A percentile compares a stretch with the other conserved stretches of the same genome.
phyloP scores from a whole-genome alignment of 2,329 filamentous ascomycete species.

The Teratosphaeria epicoccoides region DNA sequence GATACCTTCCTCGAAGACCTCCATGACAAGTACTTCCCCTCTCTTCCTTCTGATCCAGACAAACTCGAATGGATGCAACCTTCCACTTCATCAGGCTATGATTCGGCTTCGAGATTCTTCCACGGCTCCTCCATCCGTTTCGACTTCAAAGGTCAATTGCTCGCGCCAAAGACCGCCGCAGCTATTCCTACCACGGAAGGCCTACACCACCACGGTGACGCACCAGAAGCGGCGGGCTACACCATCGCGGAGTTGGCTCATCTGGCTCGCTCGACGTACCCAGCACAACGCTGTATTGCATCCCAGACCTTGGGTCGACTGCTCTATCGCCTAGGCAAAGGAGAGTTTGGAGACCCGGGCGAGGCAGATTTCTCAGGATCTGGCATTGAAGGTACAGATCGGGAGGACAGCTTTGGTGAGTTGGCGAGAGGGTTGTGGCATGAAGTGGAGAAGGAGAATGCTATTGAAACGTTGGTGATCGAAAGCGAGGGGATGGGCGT shows the following conservation, averaged over 20 bases:
- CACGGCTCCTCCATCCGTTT: slow-evolving; percentile 72
- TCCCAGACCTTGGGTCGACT: slow-evolving; percentile 84
- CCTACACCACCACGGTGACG: slow-evolving; percentile 85
- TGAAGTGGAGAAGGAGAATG: slow-evolving; percentile 62
- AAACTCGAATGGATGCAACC: slow-evolving; percentile 82
- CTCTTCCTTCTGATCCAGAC: slow-evolving; percentile 71
- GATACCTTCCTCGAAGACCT: slow-evolving; percentile 74
- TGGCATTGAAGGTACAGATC: slow-evolving; percentile 28
- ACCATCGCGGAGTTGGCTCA: slow-evolving; percentile 78
- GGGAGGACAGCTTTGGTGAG: slow-evolving; percentile 35
- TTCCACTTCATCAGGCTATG: slow-evolving; percentile 62
- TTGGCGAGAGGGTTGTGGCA: slow-evolving; percentile 71
- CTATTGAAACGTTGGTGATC: slow-evolving; percentile 65
- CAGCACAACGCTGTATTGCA: slow-evolving; percentile 80
- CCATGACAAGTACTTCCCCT: slow-evolving; percentile 88
- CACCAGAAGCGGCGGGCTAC: slow-evolving; percentile 88
- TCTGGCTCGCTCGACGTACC: slow-evolving; percentile 68
- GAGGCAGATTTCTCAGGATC: slow-evolving; percentile 13
- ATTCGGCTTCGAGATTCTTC: slow-evolving; percentile 63
- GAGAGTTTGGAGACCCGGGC: slow-evolving; percentile 51
- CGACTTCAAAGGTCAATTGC: slow-evolving; percentile 69
- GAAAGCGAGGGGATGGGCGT: slow-evolving; percentile 55
- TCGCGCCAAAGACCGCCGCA: slow-evolving; percentile 66
- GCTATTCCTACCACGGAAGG: slow-evolving; percentile 66
- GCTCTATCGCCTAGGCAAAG: slow-evolving; percentile 69